These are phyloP conservation scores for Backusella luteola DNA, from an alignment of 192 early-diverging fungal species.

Conservation along the genomic window DNA sequence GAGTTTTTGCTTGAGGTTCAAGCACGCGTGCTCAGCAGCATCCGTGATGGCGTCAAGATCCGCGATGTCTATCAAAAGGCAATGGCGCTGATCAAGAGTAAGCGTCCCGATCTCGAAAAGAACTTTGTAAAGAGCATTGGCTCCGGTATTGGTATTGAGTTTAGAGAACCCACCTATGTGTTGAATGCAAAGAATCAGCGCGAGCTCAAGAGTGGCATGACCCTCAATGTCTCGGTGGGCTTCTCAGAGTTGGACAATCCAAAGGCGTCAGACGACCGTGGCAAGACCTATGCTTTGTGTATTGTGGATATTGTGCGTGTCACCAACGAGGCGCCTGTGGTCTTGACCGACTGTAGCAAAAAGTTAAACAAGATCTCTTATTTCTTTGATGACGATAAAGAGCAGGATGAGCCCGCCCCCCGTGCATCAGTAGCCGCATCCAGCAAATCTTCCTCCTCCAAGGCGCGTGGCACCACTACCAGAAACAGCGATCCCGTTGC, in stretches of 20 bases:
- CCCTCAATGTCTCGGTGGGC: conserved; percentile 80
- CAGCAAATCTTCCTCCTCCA: neutral
- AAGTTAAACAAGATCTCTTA: conserved; percentile 46
- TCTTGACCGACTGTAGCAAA: conserved; percentile 58
- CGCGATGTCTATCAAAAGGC: conserved; percentile 77
- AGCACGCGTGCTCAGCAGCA: conserved; percentile 61
- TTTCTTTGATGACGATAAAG: conserved; percentile 40
- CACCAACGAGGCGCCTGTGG: conserved; percentile 52
- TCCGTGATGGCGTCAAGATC: conserved; percentile 75
- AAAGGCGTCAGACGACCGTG: conserved; percentile 65
- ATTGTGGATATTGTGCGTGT: conserved; percentile 85
- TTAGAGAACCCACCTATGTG: conserved; percentile 80
- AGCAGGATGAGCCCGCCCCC: conserved; percentile 8
- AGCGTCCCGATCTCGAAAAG: conserved; percentile 83
- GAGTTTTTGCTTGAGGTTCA: conserved; percentile 87
- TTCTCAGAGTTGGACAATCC: conserved; percentile 83
- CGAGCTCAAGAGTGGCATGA: conserved; percentile 78
- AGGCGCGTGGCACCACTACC: neutral
- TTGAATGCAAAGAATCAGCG: conserved; percentile 70
- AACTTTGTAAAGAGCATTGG: conserved; percentile 88
- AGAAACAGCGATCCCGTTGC: conserved; percentile 34
- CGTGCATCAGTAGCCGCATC: conserved; percentile 2
- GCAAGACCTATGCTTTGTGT: conserved; percentile 81
- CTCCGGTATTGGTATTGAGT: conserved; percentile 93
- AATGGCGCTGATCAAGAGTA: conserved; percentile 63